Conservation (phyloP, 2,329 filamentous ascomycete genomes). For the Fusarium verticillioides region DNA sequence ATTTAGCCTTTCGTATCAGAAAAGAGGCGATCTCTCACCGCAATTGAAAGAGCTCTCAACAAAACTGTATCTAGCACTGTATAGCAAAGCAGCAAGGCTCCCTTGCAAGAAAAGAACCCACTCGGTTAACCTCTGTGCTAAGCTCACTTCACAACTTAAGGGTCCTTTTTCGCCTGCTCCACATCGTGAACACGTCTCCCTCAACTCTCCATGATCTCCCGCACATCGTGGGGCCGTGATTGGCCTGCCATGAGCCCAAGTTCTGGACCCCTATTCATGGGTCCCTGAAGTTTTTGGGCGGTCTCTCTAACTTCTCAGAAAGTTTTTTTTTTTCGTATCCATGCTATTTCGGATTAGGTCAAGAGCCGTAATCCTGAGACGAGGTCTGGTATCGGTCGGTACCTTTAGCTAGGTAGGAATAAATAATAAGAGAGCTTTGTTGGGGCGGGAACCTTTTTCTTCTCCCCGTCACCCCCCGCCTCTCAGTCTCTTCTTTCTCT, state of each 20-base stretch:
- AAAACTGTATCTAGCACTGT: not conserved
- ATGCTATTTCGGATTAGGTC: slow-evolving; percentile 40
- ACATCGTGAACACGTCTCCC: slow-evolving; percentile 26
- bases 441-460: slow-evolving; percentile 7
- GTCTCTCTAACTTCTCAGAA: slow-evolving; percentile 1
- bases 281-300: slow-evolving; percentile 2
- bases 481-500: not conserved
- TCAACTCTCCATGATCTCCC: slow-evolving; percentile 39
- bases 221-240: slow-evolving; percentile 37
- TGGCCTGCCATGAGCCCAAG: slow-evolving; percentile 24
- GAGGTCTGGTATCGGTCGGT: not conserved
- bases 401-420: slow-evolving; percentile 5
- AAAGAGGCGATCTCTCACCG: slow-evolving; percentile 9
- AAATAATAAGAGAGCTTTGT: slow-evolving; percentile 17
- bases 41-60: slow-evolving; percentile 10
- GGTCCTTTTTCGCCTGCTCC: slow-evolving; percentile 10
- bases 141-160: slow-evolving; percentile 18
- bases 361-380: slow-evolving; percentile 27
- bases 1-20: not conserved
- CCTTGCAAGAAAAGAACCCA: slow-evolving; percentile 3
- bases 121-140: slow-evolving; percentile 23
- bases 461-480: not conserved
- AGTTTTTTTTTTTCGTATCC: slow-evolving; percentile 1
- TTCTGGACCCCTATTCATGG: slow-evolving; percentile 42
- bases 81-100: slow-evolving; percentile 15